Base-by-base conservation (phyloP, 352 stramenopile species). In the Pythium aristosporum region DNA sequence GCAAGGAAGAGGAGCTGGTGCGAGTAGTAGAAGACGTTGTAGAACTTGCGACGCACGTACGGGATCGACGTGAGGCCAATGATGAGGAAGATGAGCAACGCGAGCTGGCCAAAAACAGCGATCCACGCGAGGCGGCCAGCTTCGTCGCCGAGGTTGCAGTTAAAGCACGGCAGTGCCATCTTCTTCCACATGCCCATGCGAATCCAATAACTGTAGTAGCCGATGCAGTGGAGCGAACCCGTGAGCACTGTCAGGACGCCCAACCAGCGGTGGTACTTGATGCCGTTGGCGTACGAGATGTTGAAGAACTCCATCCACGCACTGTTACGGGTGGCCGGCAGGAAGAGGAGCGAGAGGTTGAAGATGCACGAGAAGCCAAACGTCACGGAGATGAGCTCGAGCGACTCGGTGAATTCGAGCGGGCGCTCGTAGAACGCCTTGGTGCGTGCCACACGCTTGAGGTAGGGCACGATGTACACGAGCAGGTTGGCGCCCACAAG, bases 311-410 rank as follows among this genome's bases (percentile, higher is more conserved):
- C 73, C 67, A 80, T 78, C 73, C 73, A 84, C 16, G 62, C 65
- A n/a, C 70, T 65, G 50, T 70, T 74, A 10, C 71, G 63, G 16
- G 75, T 80, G 16, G 71, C 56, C 8, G 74, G 74, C 0, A 80
- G 39, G 34, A 67, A 65, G 18, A 92, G 63, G 60, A 92, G 85
- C 21, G 80, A 72, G 76, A 92, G 84, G 65, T 89, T 90, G 72
- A 80, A 92, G 50, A 90, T 75, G 67, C 71, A 79, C 32, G 75
- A 62, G 68, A 86, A 89, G 7, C 71, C 74, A 0, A 72, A 7
- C 10, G 15, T 12, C 2, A 42, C 10, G 2, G 11, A 12, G 37
- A 42, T 11, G 11, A 18, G 37, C 6, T 16, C 37, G 37, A 42
- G 37, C 0, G 10, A 63, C 30, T 71, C 75, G 64, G 85, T 76